These are phyloP conservation scores for Candida tibetensis DNA, from an alignment of 805 yeast genomes.

Conservation along the genomic window DNA sequence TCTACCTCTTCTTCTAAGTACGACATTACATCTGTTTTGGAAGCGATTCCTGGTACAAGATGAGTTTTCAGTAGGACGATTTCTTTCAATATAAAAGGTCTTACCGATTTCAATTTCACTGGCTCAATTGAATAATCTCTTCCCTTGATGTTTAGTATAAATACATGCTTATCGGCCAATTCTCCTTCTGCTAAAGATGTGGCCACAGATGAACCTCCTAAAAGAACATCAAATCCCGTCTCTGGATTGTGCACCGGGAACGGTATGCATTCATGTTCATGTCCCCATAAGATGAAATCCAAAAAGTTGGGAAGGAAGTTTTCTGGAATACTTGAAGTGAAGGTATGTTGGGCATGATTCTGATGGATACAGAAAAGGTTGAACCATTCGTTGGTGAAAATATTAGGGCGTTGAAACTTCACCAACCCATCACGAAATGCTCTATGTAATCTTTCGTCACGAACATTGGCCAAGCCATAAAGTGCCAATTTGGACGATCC, in stretches of 20 bases:
- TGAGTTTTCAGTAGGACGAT: constrained; percentile 52
- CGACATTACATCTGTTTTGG: constrained; percentile 56
- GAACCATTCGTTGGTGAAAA: constrained; percentile 67
- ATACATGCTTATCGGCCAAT: constrained; percentile 69
- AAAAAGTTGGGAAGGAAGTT: constrained; percentile 75
- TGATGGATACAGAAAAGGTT: constrained; percentile 87
- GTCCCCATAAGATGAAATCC: constrained; percentile 93
- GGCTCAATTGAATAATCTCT: constrained; percentile 55
- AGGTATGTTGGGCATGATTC: constrained; percentile 79
- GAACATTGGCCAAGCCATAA: constrained; percentile 82
- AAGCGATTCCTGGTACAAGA: constrained; percentile 58
- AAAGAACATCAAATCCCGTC: constrained; percentile 73
- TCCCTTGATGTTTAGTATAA: constrained; percentile 63
- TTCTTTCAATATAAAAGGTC: constrained; percentile 80
- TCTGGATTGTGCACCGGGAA: constrained; percentile 58
- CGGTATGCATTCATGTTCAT: constrained; percentile 92
- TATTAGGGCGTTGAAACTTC: constrained; percentile 68
- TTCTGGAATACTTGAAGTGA: constrained; percentile 83
- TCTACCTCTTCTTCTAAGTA: constrained; percentile 67
- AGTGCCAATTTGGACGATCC: constrained; percentile 80
- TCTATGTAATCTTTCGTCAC: constrained; percentile 84
- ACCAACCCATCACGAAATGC: constrained; percentile 80
- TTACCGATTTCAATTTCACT: constrained; percentile 62
- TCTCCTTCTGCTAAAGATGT: constrained; percentile 89
- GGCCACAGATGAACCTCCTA: constrained; percentile 93